Conservation (phyloP, 768 basidiomycete genomes). For the Boletus fagicola region DNA sequence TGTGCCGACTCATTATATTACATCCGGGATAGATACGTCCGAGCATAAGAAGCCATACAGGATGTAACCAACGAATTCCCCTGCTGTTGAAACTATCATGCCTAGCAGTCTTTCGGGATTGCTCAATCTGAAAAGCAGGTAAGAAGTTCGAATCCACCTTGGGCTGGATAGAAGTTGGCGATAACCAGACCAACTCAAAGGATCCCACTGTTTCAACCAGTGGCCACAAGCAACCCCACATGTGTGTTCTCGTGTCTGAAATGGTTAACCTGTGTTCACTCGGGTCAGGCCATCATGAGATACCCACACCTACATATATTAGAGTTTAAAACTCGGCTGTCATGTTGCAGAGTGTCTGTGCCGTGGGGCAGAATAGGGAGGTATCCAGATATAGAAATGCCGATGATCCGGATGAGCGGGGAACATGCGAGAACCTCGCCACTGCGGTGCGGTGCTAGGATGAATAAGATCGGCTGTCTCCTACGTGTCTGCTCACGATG, state of each 20-base stretch:
- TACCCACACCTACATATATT: background rate
- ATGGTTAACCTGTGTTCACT: background rate
- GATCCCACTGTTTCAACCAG: no score
- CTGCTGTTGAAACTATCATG: background rate
- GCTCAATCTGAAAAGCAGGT: background rate
- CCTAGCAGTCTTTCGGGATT: background rate
- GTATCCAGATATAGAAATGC: slow-evolving; percentile 6
- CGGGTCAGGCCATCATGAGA: background rate
- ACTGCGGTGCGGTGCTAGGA: background rate
- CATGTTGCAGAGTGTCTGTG: no score
- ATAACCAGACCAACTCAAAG: background rate
- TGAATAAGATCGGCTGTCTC: slow-evolving; percentile 1
- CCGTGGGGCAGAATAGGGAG: background rate
- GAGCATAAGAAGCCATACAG: background rate
- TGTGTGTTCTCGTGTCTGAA: background rate
- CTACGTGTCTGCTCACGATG: slow-evolving; percentile 7
- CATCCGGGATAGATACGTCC: background rate
- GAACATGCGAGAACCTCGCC: slow-evolving; percentile 12
- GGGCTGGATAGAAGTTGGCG: background rate
- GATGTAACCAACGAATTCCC: no score
- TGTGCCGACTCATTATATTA: no score
- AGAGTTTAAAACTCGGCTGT: no score
- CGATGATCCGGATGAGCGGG: slow-evolving; percentile 10
- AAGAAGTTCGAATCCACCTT: background rate
- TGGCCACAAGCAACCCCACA: no score